Conservation (phyloP, 164 flowering plant species). For the Nelumbo lutea region DNA sequence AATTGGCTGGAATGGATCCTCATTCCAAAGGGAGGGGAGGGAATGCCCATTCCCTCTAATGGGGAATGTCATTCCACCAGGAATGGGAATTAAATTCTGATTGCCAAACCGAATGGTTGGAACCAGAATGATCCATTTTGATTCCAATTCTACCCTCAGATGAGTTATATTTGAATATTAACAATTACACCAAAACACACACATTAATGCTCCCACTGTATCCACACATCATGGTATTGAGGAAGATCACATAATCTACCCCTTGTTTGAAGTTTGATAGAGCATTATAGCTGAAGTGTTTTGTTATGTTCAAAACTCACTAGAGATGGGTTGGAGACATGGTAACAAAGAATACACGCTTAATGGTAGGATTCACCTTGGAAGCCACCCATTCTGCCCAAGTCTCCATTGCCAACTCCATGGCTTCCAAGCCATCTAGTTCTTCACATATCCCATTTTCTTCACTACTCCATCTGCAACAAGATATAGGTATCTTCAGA, state of each 20-base stretch:
- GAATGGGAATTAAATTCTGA: too few species aligned
- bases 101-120: too few species aligned
- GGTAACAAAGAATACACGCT: slow-evolving; percentile 76
- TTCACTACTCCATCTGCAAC: slow-evolving; percentile 74
- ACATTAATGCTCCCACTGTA: too few species aligned
- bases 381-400: slow-evolving; percentile 89
- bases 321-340: slow-evolving; percentile 95
- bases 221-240: too few species aligned
- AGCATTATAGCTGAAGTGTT: not conserved
- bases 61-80: too few species aligned
- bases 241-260: not conserved
- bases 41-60: too few species aligned
- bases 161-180: not conserved
- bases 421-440: slow-evolving; percentile 64
- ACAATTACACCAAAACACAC: not conserved
- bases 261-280: not conserved
- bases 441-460: slow-evolving; percentile 74
- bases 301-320: slow-evolving; percentile 28
- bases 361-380: slow-evolving; percentile 47
- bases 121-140: too few species aligned
- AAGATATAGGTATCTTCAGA: not conserved
- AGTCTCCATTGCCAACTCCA: slow-evolving; percentile 83
- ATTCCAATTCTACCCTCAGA: not conserved
- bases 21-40: too few species aligned
- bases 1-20: too few species aligned